Evolutionary conservation across 805 yeast species (phyloP).

Genomic region (Pichia rugopelliculosa): DNA sequence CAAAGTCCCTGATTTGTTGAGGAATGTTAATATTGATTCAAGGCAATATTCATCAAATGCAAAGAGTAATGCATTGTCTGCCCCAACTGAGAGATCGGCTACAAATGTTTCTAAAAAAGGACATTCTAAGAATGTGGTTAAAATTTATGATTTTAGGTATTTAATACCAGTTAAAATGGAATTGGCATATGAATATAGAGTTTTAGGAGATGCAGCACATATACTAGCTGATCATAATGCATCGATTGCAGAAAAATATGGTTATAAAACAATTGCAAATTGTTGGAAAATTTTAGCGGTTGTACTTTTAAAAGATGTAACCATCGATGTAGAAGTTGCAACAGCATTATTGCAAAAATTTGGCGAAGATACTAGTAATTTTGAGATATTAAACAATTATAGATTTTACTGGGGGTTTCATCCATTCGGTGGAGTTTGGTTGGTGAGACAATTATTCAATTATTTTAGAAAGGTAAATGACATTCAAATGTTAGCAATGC

Average conservation of each 20-base stretch:
- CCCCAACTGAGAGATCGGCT: slow-evolving; percentile 31
- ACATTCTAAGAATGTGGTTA: slow-evolving; percentile 45
- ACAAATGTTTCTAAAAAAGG: slow-evolving; percentile 20
- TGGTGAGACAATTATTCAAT: slow-evolving; percentile 51
- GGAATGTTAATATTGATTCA: slow-evolving; percentile 28
- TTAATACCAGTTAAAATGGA: slow-evolving; percentile 71
- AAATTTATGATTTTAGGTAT: slow-evolving; percentile 56
- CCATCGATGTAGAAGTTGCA: slow-evolving; percentile 16
- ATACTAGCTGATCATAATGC: slow-evolving; percentile 64
- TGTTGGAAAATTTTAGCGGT: slow-evolving; percentile 64
- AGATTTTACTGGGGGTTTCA: slow-evolving; percentile 71
- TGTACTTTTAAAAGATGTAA: slow-evolving; percentile 37
- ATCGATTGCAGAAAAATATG: slow-evolving; percentile 56
- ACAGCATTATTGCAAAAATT: slow-evolving; percentile 14
- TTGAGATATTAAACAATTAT: slow-evolving; percentile 14
- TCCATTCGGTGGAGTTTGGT: slow-evolving; percentile 66
- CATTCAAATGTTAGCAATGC: slow-evolving; percentile 85
- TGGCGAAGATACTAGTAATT: slow-evolving; percentile 10
- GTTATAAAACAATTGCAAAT: slow-evolving; percentile 55
- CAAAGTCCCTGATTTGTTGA: slow-evolving; percentile 45
- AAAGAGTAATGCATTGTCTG: slow-evolving; percentile 28
- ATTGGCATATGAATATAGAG: slow-evolving; percentile 58
- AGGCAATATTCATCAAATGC: slow-evolving; percentile 19
- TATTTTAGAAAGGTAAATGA: slow-evolving; percentile 61
- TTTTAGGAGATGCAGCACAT: slow-evolving; percentile 57